These are phyloP conservation scores for Backusella westeae DNA, from an alignment of 192 early-diverging fungal species.

Conservation along the genomic window DNA sequence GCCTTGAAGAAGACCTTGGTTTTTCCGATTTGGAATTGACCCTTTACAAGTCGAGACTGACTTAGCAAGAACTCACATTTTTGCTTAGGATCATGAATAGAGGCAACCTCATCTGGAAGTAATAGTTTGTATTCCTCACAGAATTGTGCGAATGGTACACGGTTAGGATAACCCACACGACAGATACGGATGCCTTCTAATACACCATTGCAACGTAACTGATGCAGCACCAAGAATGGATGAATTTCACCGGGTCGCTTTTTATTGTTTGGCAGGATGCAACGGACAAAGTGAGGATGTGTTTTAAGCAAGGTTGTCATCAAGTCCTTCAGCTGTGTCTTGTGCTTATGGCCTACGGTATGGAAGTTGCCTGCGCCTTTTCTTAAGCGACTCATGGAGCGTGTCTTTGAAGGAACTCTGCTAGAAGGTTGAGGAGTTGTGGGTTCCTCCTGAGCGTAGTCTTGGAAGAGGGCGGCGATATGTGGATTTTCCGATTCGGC, in stretches of 20 bases:
- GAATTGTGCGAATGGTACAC: slow-evolving; percentile 90
- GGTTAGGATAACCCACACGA: slow-evolving; percentile 92
- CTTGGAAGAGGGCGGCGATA: slow-evolving; percentile 78
- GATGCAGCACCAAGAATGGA: slow-evolving; percentile 84
- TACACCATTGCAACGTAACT: slow-evolving; percentile 96
- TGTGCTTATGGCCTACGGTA: slow-evolving; percentile 92
- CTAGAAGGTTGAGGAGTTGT: slow-evolving; percentile 8
- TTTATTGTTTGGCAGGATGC: slow-evolving; percentile 93
- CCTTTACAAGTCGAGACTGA: slow-evolving; percentile 62
- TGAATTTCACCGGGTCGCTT: slow-evolving; percentile 86
- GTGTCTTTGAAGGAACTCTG: no score
- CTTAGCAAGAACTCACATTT: slow-evolving; percentile 80
- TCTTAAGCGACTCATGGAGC: slow-evolving; percentile 31
- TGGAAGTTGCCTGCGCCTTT: slow-evolving; percentile 86
- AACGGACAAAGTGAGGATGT: slow-evolving; percentile 97
- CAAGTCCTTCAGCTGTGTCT: slow-evolving; percentile 85
- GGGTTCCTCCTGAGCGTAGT: slow-evolving; percentile 57
- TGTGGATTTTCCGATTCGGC: slow-evolving; percentile 82
- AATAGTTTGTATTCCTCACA: slow-evolving; percentile 91
- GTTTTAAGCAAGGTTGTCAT: slow-evolving; percentile 89
- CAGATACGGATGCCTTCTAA: slow-evolving; percentile 97
- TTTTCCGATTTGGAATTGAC: slow-evolving; percentile 83
- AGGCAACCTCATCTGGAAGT: slow-evolving; percentile 72
- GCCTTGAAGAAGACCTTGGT: slow-evolving; percentile 98
- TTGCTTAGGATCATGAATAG: slow-evolving; percentile 85